Evolutionary conservation across 352 stramenopile genomes (phyloP).

Genomic region (Phytopythium litorale): DNA sequence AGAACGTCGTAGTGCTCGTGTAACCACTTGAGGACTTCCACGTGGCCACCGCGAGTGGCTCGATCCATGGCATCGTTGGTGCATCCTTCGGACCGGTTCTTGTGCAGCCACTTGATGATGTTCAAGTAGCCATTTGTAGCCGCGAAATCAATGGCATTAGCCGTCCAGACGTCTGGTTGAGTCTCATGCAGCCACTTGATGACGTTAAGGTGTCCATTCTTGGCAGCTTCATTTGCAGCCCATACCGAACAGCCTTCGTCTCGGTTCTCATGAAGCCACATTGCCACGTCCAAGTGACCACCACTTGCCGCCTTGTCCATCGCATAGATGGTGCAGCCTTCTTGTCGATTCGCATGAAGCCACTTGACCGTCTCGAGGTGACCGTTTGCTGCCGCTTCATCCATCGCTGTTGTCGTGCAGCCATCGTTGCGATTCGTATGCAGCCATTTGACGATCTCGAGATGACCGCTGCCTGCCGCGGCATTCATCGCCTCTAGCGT

Average conservation of each 20-base stretch:
- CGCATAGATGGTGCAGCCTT: too few species aligned
- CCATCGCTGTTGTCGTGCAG: too few species aligned
- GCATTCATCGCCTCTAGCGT: too few species aligned
- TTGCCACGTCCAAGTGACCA: too few species aligned
- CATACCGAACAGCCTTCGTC: slow-evolving; percentile 3
- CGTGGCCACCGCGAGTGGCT: not conserved
- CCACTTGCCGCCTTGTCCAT: too few species aligned
- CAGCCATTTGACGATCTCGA: too few species aligned
- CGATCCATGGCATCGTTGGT: not conserved
- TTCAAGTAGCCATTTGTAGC: not conserved
- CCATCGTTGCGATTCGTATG: too few species aligned
- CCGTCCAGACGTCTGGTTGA: not conserved
- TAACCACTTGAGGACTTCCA: not conserved
- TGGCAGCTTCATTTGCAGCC: slow-evolving; percentile 6
- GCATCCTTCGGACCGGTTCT: not conserved
- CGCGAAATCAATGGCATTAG: slow-evolving; percentile 1
- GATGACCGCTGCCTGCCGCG: too few species aligned
- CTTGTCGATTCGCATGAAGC: too few species aligned
- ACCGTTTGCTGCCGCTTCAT: too few species aligned
- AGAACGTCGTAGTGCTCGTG: not conserved
- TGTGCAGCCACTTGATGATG: not conserved
- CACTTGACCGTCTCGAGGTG: too few species aligned
- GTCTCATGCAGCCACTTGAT: slow-evolving; percentile 1
- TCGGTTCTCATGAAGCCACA: not conserved
- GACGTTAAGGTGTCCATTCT: slow-evolving; percentile 9